phyloP scores from a whole-genome alignment of 257 asterid genomes.

The Nicotiana otophora region DNA sequence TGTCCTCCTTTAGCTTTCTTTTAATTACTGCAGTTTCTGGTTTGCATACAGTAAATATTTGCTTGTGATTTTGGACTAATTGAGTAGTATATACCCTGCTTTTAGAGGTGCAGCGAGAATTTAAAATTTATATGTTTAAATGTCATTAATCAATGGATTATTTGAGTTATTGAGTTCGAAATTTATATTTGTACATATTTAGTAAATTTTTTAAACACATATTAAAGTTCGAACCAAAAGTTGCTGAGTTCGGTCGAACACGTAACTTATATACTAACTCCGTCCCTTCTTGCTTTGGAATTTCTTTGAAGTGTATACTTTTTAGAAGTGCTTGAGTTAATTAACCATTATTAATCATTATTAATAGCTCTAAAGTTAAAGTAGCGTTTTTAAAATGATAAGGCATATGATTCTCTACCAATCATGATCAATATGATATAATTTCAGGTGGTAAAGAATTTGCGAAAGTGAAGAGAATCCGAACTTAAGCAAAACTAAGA shows the following conservation, averaged over 20 bases:
- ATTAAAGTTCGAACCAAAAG: background rate
- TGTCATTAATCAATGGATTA: fast-evolving
- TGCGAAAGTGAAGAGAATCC: background rate
- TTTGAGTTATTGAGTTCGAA: too few relatives aligned
- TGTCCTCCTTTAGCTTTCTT: background rate
- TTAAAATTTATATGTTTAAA: too few relatives aligned
- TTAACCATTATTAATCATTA: background rate
- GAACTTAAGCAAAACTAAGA: background rate
- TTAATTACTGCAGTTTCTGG: background rate
- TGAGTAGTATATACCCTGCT: too few relatives aligned
- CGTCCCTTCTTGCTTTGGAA: background rate
- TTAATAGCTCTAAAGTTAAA: background rate
- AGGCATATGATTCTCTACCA: constrained; percentile 1
- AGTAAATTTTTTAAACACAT: too few relatives aligned
- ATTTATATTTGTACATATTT: too few relatives aligned
- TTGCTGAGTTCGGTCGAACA: background rate
- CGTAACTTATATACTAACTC: too few relatives aligned
- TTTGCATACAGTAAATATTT: background rate
- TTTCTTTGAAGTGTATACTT: background rate
- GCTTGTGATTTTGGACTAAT: background rate
- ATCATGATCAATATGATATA: background rate
- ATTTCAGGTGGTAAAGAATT: background rate
- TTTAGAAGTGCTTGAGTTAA: background rate
- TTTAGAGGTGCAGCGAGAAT: too few relatives aligned
- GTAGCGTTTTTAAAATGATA: background rate